These are phyloP conservation scores for Pinus albicaulis DNA, from an alignment of 75 land plant genomes.

Conservation along the genomic window DNA sequence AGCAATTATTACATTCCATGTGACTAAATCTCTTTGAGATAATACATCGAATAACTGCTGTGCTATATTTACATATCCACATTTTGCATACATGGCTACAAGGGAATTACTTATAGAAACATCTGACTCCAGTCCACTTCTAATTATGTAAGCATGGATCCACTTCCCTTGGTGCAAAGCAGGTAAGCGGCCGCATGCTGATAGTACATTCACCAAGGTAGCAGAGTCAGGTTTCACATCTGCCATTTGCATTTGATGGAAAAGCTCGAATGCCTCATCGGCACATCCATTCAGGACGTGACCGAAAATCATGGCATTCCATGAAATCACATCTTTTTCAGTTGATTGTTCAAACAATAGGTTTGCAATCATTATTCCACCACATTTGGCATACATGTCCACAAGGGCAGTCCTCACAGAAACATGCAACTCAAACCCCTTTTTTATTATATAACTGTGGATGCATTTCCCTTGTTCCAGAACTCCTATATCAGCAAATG, in stretches of 20 bases:
- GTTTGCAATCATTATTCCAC: not conserved
- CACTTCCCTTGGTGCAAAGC: conserved; percentile 1
- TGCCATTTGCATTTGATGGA: conserved; percentile 1
- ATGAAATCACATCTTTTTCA: not conserved
- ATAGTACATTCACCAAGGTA: not conserved
- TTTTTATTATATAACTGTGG: conserved; percentile 1
- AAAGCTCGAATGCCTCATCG: not conserved
- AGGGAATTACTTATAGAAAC: too few relatives aligned
- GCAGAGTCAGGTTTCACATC: conserved; percentile 6
- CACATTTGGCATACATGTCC: conserved; percentile 12
- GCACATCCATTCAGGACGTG: not conserved
- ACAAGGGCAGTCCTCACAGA: conserved; percentile 2
- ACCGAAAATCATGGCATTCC: conserved; percentile 3
- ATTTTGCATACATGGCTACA: not conserved
- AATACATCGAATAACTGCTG: not conserved
- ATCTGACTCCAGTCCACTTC: too few relatives aligned
- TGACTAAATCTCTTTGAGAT: not conserved
- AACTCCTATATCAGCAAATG: not conserved
- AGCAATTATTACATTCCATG: too few relatives aligned
- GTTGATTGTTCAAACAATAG: not conserved
- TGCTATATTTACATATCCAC: not conserved
- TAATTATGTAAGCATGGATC: not conserved
- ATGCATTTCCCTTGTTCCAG: not conserved
- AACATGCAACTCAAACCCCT: not conserved
- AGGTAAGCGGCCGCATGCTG: not conserved